Conservation (phyloP, 1,284 basidiomycete species). For the Tilletia caries region DNA sequence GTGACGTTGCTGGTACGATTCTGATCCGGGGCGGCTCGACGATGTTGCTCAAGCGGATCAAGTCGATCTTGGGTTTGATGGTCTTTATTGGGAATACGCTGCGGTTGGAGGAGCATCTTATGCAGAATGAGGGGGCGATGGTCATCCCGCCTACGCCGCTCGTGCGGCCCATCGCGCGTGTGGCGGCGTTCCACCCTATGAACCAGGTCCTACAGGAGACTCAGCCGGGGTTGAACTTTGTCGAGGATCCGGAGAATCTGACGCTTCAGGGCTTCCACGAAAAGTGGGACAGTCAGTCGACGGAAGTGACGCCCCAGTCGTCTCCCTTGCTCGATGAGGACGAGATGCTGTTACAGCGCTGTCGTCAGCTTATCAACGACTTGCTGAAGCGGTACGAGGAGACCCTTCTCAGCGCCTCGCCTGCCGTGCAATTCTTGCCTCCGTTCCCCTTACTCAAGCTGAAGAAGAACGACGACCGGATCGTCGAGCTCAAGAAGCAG, state of each 20-base stretch:
- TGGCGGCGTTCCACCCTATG: not conserved
- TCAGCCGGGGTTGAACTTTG: conserved; percentile 28
- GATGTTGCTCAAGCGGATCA: conserved; percentile 75
- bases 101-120: conserved; percentile 88
- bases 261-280: conserved; percentile 32
- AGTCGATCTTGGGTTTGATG: conserved; percentile 86
- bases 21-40: conserved; percentile 84
- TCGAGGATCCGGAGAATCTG: conserved; percentile 27
- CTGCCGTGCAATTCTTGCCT: conserved; percentile 81
- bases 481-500: conserved; percentile 9
- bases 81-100: conserved; percentile 84
- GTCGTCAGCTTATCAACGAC: conserved; percentile 48
- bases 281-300: conserved; percentile 20
- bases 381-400: conserved; percentile 75
- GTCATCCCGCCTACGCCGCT: conserved; percentile 19
- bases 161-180: not conserved
- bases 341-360: not conserved
- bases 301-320: not conserved
- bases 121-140: conserved; percentile 71
- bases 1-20: conserved; percentile 89
- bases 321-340: conserved; percentile 14
- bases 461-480: conserved; percentile 60
- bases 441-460: conserved; percentile 80
- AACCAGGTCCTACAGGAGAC: not conserved
- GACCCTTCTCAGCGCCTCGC: conserved; percentile 84